Conservation (phyloP, 345 rosid species). For the Eucalyptus pauciflora region DNA sequence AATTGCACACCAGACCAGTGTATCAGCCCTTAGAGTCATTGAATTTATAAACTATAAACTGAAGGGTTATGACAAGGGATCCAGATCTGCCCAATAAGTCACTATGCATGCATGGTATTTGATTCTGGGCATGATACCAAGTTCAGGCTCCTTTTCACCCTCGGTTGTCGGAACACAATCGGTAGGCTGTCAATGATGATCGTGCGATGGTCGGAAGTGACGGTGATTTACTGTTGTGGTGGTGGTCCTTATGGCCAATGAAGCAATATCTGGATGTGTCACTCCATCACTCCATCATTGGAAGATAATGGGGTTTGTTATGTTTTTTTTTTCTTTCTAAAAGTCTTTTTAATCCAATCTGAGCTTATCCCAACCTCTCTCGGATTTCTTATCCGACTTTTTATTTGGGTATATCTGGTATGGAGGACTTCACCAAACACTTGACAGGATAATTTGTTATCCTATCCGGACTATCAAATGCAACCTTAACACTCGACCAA, state of each 20-base stretch:
- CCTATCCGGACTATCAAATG: background rate
- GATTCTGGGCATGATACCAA: conserved; percentile 41
- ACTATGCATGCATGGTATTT: conserved; percentile 80
- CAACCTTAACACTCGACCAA: background rate
- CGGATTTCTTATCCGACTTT: background rate
- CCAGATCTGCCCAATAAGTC: conserved; percentile 55
- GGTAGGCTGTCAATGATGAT: background rate
- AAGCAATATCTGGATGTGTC: background rate
- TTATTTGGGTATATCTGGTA: background rate
- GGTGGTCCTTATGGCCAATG: background rate
- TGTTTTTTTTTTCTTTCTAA: background rate
- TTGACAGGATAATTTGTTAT: background rate
- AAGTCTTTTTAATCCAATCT: background rate
- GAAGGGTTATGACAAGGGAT: conserved; percentile 32
- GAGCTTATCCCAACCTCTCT: background rate
- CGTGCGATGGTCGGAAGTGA: background rate
- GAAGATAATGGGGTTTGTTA: background rate
- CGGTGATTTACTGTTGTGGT: background rate
- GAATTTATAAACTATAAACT: conserved; percentile 37
- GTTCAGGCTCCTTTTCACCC: conserved; percentile 12
- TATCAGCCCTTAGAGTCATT: conserved; percentile 44
- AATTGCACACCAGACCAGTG: conserved; percentile 49
- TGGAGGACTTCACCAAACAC: background rate
- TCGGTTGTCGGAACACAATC: background rate
- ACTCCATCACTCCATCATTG: background rate